Conservation (phyloP, 2,329 filamentous ascomycete species). For the Rhynchosporium graminicola region DNA sequence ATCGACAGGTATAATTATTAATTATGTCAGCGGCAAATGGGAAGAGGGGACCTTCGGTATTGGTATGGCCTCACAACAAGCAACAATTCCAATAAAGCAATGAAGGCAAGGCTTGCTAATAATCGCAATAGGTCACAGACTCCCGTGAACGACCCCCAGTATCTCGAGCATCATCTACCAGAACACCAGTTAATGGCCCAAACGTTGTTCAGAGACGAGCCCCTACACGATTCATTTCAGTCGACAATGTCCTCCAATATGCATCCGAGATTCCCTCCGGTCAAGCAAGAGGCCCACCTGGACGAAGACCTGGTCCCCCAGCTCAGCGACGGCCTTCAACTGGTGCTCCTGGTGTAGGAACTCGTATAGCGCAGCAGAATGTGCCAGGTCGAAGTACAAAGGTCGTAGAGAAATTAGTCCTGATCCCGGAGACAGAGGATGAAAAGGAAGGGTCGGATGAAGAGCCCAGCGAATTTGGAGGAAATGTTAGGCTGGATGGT, state of each 20-base stretch:
- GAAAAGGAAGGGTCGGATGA: constrained; percentile 61
- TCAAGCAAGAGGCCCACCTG: constrained; percentile 73
- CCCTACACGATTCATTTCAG: constrained; percentile 76
- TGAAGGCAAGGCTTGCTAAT: constrained; percentile 18
- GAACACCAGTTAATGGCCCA: constrained; percentile 38
- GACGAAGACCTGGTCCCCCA: constrained; percentile 49
- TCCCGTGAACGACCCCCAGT: constrained; percentile 50
- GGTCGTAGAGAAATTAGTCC: constrained; percentile 93
- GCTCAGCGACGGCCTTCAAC: constrained; percentile 50
- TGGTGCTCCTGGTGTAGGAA: constrained; percentile 44
- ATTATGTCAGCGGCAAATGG: constrained; percentile 35
- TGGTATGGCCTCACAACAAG: constrained; percentile 47
- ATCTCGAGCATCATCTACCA: constrained; percentile 40
- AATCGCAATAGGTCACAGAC: constrained; percentile 54
- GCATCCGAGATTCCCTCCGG: constrained; percentile 93
- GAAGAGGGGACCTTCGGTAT: constrained; percentile 61
- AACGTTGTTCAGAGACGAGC: constrained; percentile 41
- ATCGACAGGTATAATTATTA: neutral
- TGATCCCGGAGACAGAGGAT: constrained; percentile 78
- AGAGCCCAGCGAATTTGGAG: constrained; percentile 52
- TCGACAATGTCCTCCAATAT: constrained; percentile 94
- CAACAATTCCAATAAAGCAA: neutral
- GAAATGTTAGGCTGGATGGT: constrained; percentile 50
- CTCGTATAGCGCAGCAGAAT: constrained; percentile 48
- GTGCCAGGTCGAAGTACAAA: constrained; percentile 88